Evolutionary conservation across 192 early-diverging fungal species (phyloP), one percentile per base, ranked within the genome.

Genomic region (Spinellus fusiger): DNA sequence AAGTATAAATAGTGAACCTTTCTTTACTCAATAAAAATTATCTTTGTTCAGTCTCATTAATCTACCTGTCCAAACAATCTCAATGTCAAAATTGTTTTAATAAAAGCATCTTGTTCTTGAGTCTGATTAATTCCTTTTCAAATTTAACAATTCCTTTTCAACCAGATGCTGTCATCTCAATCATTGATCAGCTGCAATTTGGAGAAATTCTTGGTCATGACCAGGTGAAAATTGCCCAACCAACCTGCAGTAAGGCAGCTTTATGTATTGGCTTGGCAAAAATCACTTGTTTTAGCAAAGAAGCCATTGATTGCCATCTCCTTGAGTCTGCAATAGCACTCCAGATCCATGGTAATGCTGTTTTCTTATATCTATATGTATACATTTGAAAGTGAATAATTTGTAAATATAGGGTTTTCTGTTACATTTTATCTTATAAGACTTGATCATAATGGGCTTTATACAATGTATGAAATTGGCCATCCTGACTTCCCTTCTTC

Each of bases 221-320:
- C 27, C 35, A 56, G 25, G 38, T 44, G 32, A 56, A 40, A 40
- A 27, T 53, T 38, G 22, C 34, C 26, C 7, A 57, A 16, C 38
- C 40, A 29, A 46, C 56, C 29, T 57, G 56, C 38, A 57, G 46
- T 35, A 57, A 57, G 38, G 56, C 56, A 35, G 56, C 38, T 32
- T 57, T 57, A 57, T 57, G 37, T 57, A 57, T 57, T 32, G 56
- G 46, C 56, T 57, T 57, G 56, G 40, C 40, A 35, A 57, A 23
- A 57, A 22, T 57, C 56, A 27, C 56, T 57, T 57, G 56, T 57
- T 57, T 57, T 57, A 57, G 56, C 56, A 57, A 57, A 40, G 56
- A 57, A 46, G 56, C 27, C 25, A 57, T 57, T 46, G 56, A 46
- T 35, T 57, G 20, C 34, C 56, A 57, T 35, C 56, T 57, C 27